Base-by-base conservation (phyloP, 805 yeast species). In the Barnettozyma wickerhamii region DNA sequence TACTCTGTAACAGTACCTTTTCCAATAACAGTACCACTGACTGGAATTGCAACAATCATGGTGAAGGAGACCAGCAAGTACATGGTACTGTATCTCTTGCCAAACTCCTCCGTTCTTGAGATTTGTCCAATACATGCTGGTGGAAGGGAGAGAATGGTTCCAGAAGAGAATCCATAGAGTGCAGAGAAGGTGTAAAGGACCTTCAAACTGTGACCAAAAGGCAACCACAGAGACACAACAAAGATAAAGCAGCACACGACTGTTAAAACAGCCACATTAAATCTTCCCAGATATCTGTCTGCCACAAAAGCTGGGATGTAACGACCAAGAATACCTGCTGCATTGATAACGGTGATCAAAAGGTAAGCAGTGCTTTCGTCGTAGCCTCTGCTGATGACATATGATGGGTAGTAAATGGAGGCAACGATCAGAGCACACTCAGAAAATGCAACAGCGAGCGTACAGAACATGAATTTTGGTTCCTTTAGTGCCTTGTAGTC, bases 61-160 rank as follows among this genome's bases (percentile, higher is more conserved):
- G 72, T 64, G 41, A 77, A 63, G 2, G 86, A 73, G 10, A 76
- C 78, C 50, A 78, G 59, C 33, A 78, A 71, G 56, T 79, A 81
- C 50, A 77, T 70, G 1, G 81, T 70, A 2, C 81, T 72, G 53
- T 74, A 77, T 15, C 79, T 65, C 49, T 71, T 70, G 7, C 81
- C 82, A 52, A 75, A 76, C 46, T 68, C 72, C 33, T 71, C 71
- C 2, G 74, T 69, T 38, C 72, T 69, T 14, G 82, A 75, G 27
- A 80, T 75, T 38, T 74, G 78, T 1, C 80, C 81, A 28, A 75
- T 64, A 49, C 83, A 74, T 3, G 75, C 78, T 2, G 84, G 84
- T 13, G 78, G 71, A 33, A 79, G 52, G 4, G 83, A 70, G 36
- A 79, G 62, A 4, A 77, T 72, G 1, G 83, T 70, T 4, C 82